phyloP scores from a whole-genome alignment of 768 basidiomycete species.

The Lactifluus echinatus region DNA sequence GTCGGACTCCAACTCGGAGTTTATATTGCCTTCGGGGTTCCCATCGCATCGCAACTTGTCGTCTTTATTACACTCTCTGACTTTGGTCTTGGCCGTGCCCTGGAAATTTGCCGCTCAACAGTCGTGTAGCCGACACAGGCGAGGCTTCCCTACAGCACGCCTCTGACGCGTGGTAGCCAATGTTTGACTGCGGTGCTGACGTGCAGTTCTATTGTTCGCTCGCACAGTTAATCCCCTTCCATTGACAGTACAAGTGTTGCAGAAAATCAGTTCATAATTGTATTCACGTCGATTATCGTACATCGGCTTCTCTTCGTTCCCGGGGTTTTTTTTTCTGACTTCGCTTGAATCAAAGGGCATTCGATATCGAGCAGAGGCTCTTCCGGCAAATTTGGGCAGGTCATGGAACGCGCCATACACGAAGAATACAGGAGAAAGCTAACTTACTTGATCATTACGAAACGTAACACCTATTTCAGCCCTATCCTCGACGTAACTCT shows the following conservation, averaged over 20 bases:
- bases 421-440: background rate
- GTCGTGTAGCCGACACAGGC: background rate
- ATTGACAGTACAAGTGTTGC: background rate
- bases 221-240: background rate
- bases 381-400: background rate
- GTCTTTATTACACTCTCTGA: background rate
- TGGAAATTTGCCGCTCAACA: slow-evolving; percentile 1
- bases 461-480: background rate
- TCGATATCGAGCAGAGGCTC: background rate
- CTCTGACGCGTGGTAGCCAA: background rate
- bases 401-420: background rate
- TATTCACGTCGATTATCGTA: background rate
- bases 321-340: background rate
- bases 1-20: slow-evolving; percentile 11
- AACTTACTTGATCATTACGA: slow-evolving; percentile 3
- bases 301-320: background rate
- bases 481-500: slow-evolving; percentile 8
- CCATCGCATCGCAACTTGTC: background rate
- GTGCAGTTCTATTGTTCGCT: background rate
- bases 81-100: background rate
- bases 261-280: background rate
- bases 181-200: background rate
- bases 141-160: background rate
- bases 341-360: background rate
- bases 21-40: background rate